Base-by-base conservation (phyloP, 163 green algal species). In the Picocystis sp. region DNA sequence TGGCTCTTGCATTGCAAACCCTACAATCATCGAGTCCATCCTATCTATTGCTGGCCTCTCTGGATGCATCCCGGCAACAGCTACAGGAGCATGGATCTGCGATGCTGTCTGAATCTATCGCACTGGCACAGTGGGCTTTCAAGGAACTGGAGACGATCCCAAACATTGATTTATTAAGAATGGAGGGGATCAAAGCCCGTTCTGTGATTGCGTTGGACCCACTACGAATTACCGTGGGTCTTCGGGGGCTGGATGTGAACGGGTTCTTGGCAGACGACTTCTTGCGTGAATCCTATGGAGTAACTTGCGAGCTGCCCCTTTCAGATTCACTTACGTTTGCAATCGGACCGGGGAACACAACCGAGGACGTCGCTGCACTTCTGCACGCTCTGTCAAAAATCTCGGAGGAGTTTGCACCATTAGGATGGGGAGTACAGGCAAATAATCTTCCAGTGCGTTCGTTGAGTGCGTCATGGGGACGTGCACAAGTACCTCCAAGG, bases 31-130 rank as follows among this genome's bases (percentile, higher is more conserved):
- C 86, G 14, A 87, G 72, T 46, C 86, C 86, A 6, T 89, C 71
- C 62, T 95, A 94, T 63, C 45, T 94, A 17, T 66, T 95, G 14
- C 68, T 95, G 69, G 68, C 76, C 1, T 94, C 83, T 0, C 62
- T 95, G 43, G 86, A 95, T 53, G 80, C 77, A 1, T 85, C 87
- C 1, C 15, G 51, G 22, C 34, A 57, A 21, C 23, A 57, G 8
- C 29, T 38, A 8, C 29, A 38, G 8, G 29, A 38, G 8, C 29
- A 38, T 38, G 29, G 29, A 8, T 11, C 29, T 38, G 8, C 29
- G 5, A 11, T 38, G 29, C 8, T 38, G 29, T 8, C 3, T 8
- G 29, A 38, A 38, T 38, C 29, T 8, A 38, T 38, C 29, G 29
- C 29, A 38, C 29, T 38, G 29, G 29, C 29, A 38, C 29, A 38